Evolutionary conservation across 2,329 filamentous ascomycete species (phyloP), one percentile per base, ranked within the genome.

Genomic region (Cladorrhinum sp.): DNA sequence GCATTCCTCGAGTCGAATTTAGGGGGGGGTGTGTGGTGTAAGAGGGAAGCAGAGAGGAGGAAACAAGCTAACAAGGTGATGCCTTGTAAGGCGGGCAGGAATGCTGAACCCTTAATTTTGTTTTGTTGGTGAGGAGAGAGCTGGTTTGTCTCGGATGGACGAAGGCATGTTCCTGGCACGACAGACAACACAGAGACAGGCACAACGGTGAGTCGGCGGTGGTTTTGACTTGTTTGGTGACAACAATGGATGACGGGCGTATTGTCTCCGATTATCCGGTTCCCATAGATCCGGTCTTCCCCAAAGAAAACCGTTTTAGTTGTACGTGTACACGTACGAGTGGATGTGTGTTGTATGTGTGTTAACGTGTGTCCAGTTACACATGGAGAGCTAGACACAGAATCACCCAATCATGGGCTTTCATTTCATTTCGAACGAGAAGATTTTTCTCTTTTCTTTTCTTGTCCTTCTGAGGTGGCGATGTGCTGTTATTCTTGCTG

Each of bases 1-100:
- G 54, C 57, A 60, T 60, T 60, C 61, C 55, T 60, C 58, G 58
- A 60, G 18, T 52, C 29, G 29, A 6, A 6, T 32, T 32, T 6
- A 32, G 27, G 27, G 12, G 27, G n/a, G 36, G 36, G 8, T 45
- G n/a, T 45, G 41, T 7, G n/a, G n/a, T n/a, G 29, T 32, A 32
- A 32, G 29, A 32, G 29, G 29, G 13, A 32, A 13, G 29, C n/a
- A n/a, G n/a, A n/a, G n/a, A n/a, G n/a, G n/a, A n/a, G n/a, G n/a
- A n/a, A n/a, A n/a, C n/a, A n/a, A n/a, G n/a, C 32, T 36, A 29
- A 10, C 36, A 41, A 41, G 36, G 36, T 41, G 36, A 41, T 41
- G 41, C n/a, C 16, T 45, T 13, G 8, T 16, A 20, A 16, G 41
- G 2, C 5, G 12, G 36, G 7, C 41, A 45, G 41, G 41, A 45